Conservation (phyloP, 2,329 filamentous ascomycete species). For the Aureobasidium uvarum region DNA sequence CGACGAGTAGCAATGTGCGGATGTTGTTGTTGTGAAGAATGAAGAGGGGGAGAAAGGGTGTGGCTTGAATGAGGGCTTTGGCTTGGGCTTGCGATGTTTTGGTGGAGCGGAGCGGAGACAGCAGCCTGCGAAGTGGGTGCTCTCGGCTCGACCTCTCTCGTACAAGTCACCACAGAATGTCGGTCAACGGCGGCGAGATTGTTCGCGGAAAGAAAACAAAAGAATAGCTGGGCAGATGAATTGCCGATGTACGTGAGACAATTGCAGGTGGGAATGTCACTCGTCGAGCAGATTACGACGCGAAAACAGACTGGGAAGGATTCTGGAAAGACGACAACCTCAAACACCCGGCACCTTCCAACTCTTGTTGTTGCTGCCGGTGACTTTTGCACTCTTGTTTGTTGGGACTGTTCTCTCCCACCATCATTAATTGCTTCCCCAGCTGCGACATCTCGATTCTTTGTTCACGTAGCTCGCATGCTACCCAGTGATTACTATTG, state of each 20-base stretch:
- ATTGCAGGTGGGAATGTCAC: background rate
- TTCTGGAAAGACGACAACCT: background rate
- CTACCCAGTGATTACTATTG: background rate
- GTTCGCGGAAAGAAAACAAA: background rate
- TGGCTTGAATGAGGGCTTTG: constrained; percentile 13
- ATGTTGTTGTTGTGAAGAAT: constrained; percentile 6
- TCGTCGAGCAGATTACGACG: background rate
- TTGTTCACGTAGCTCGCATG: background rate
- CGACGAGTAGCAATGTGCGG: background rate
- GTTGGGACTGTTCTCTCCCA: background rate
- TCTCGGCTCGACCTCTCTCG: background rate
- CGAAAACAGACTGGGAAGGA: constrained; percentile 7
- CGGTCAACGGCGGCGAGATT: background rate
- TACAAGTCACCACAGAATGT: background rate
- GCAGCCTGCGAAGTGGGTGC: background rate
- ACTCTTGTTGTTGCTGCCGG: background rate
- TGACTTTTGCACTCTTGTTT: background rate
- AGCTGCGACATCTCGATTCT: background rate
- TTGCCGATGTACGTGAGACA: background rate
- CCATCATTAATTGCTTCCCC: background rate
- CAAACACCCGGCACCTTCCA: background rate
- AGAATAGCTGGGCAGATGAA: background rate
- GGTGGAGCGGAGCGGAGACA: background rate
- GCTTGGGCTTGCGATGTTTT: background rate
- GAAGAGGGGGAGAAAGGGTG: background rate